Base-by-base conservation (phyloP, 441 rosid species). In the Jatropha podagrica region DNA sequence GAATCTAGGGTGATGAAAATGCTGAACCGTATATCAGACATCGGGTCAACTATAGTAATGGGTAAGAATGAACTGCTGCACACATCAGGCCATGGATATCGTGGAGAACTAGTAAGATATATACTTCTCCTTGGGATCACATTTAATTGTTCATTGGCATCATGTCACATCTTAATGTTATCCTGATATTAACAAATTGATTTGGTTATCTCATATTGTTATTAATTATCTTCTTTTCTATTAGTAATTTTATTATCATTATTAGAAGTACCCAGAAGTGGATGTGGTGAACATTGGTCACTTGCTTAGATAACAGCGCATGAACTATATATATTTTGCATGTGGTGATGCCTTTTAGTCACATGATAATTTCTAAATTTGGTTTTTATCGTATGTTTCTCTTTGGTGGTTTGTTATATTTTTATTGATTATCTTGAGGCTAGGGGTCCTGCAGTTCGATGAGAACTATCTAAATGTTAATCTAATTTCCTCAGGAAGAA, bases 81-180 rank as follows among this genome's bases (percentile, higher is more conserved):
- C 83, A 91, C 98, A 79, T 93, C 99, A 79, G 99, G 99, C 51
- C 99, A 95, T 82, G 99, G 86, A 76, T 93, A 93, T 86, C 98
- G 98, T 72, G 99, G 96, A 74, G 99, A 95, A 76, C 86, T 95
- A 82, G 99, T 95, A 82, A 83, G 84, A 68, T 49, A 13, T 76
- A 44, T 23, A 10, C 78, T 80, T 64, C 75, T 78, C 71, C 41
- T 55, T 26, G 38, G 40, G 46, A 49, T 79, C 72, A 66, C 27
- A 44, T 58, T 38, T 78, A 44, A 23, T 37, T 67, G 15, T 11
- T 27, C 48, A 20, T 54, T 59, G 23, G 38, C 49, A 59, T 67
- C 68, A 12, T 59, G 23, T 61, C 11, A 51, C 56, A 72, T 44
- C 48, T 61, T 46, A 27, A 26, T 61, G 1, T 61, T 46, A 17